A percentile compares a stretch with the other conserved stretches of the same genome.
Evolutionary conservation across 345 rosid genomes (phyloP).

Genomic region (Heritiera littoralis): DNA sequence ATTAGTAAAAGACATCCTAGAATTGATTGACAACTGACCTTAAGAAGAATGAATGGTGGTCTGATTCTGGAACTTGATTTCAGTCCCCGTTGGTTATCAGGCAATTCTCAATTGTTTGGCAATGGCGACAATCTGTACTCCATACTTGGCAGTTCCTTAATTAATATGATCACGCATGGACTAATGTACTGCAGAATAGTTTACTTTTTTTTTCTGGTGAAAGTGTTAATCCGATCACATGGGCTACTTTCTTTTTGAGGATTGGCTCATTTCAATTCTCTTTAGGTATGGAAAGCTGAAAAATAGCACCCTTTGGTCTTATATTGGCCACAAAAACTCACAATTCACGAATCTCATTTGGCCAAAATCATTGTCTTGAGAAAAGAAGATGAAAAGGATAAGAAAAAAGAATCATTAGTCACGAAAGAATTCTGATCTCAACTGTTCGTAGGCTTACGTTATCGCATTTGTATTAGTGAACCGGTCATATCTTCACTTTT

Average conservation of each 20-base stretch:
- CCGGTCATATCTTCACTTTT: too few relatives aligned
- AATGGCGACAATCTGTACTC: too few relatives aligned
- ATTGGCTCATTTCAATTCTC: background rate
- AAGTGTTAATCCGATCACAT: background rate
- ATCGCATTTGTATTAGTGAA: background rate
- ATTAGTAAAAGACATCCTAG: background rate
- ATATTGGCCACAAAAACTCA: background rate
- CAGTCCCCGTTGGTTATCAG: too few relatives aligned
- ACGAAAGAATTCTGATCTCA: background rate
- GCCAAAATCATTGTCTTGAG: background rate
- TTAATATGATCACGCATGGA: background rate
- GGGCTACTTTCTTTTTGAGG: background rate
- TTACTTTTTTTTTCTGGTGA: background rate
- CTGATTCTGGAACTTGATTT: background rate
- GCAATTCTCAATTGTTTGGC: too few relatives aligned
- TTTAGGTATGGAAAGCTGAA: background rate
- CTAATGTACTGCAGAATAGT: background rate
- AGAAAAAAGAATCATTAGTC: too few relatives aligned
- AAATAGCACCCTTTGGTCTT: conserved; percentile 4
- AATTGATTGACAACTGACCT: background rate
- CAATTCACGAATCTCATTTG: background rate
- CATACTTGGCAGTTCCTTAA: background rate
- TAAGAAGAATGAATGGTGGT: background rate
- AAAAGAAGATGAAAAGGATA: background rate
- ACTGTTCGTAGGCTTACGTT: background rate